Base-by-base conservation (phyloP, 208 protist species). In the Acanthamoeba lenticulata region DNA sequence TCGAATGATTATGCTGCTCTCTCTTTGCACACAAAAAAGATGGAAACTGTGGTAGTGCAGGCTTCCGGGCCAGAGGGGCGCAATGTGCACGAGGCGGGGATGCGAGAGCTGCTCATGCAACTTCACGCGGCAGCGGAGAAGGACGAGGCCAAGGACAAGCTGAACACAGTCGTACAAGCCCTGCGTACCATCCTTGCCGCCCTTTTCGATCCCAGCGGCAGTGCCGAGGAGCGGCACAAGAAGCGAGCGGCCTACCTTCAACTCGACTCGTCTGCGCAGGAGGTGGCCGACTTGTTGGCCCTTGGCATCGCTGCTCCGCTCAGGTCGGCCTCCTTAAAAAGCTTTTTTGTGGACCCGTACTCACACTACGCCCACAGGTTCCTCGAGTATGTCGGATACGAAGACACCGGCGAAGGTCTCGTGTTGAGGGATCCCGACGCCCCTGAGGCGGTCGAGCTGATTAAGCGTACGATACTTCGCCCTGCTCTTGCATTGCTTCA, bases 351-450 rank as follows among this genome's bases (percentile, higher is more conserved):
- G 24, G 40, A 0, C 19, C 69, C n/a, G n/a, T 32, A 9, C 69
- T 2, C 29, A n/a, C 1, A 83, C 29, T 1, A 6, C 7, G 4
- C 24, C 42, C 27, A 13, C 40, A 83, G 72, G 29, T 83, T 83
- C 38, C 42, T 83, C 6, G 72, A 83, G 34, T 83, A 52, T 47
- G 72, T 83, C 27, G 72, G 72, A 44, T 83, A 83, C 27, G 42
- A 29, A 44, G 72, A 83, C 72, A 83, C 72, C 0, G 27, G 3
- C 27, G 72, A 83, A 2, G 72, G 72, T 0, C 40, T 83, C 13
- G 42, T 34, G 40, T n/a, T 83, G 40, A 1, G 29, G 2, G 72
- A 83, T 21, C 72, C 72, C 9, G 72, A 83, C n/a, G 24, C 34
- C 65, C 5, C 65, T 2, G n/a, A 69, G 4, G 32, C 4, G 34